These are phyloP conservation scores for Danielia oregonensis DNA, from an alignment of 805 yeast species.

Conservation along the genomic window DNA sequence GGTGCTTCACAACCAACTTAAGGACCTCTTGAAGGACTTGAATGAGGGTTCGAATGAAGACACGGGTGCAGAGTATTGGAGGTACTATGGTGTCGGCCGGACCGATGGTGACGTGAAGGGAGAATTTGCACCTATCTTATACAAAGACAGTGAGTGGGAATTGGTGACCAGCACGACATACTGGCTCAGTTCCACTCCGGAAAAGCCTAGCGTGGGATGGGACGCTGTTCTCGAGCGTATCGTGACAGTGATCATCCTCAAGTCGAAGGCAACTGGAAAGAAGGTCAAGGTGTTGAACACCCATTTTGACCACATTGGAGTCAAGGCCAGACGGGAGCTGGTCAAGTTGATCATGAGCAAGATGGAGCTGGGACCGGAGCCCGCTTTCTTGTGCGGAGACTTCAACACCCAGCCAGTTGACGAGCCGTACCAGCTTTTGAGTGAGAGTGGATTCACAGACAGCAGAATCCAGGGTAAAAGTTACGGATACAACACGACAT, in stretches of 20 bases:
- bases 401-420: slow-evolving; percentile 40
- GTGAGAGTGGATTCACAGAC: slow-evolving; percentile 36
- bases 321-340: slow-evolving; percentile 31
- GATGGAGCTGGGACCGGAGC: slow-evolving; percentile 31
- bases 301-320: slow-evolving; percentile 42
- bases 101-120: slow-evolving; percentile 12
- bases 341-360: slow-evolving; percentile 36
- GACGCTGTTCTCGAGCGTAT: slow-evolving; percentile 41
- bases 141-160: slow-evolving; percentile 28
- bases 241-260: slow-evolving; percentile 35
- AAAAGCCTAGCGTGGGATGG: slow-evolving; percentile 38
- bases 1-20: slow-evolving; percentile 32
- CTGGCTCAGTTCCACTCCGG: slow-evolving; percentile 42
- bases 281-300: slow-evolving; percentile 35
- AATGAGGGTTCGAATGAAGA: slow-evolving; percentile 21
- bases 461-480: slow-evolving; percentile 27
- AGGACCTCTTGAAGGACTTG: slow-evolving; percentile 26
- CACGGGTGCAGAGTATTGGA: too few relatives aligned
- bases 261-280: slow-evolving; percentile 19
- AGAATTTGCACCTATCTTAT: slow-evolving; percentile 32
- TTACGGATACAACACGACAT: slow-evolving; percentile 45
- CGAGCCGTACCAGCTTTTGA: slow-evolving; percentile 38
- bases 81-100: slow-evolving; percentile 23
- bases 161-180: slow-evolving; percentile 28
- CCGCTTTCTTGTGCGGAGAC: slow-evolving; percentile 41